Evolutionary conservation across 1,139 yeast genomes (phyloP), one percentile per base, ranked within the genome.

Genomic region (Yamadazyma jaroonii): DNA sequence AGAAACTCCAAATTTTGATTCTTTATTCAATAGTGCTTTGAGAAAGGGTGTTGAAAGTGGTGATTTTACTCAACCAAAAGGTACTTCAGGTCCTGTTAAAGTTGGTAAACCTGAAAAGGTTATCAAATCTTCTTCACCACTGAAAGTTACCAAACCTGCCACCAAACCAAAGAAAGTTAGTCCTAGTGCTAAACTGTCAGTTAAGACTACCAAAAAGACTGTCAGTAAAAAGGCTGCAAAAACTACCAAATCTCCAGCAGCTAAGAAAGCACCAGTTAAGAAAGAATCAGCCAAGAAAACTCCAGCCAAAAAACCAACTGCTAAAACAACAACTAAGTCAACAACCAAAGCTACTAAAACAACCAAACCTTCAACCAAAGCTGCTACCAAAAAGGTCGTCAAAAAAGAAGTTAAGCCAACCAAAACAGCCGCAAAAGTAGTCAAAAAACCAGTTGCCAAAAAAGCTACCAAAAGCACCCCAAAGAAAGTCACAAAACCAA

Each of bases 41-140:
- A 81, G 83, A 69, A 84, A 81, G 59, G 95, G 95, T 44, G 94
- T 88, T 45, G 81, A 76, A 41, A 61, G 77, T 21, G 95, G 88
- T 37, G 85, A 79, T 39, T 84, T 89, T 53, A 62, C 77, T 34
- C 96, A 86, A 64, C 96, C 96, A 57, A 88, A 87, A 70, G 96
- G 96, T 43, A 80, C 88, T 13, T 78, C 86, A 22, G 89, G 89
- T 32, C 84, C 88, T 23, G 79, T 82, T 48, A 82, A 82, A 62
- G 62, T 80, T 48, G 45, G 40, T 31, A 48, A 47, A 30, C 31
- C 29, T 11, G 48, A 47, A 22, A 45, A 45, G 72, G 10, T 27
- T 27, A 9, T 15, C 6, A 27, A 27, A 27, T 68, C 54, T 78
- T 52, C 48, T 31, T 38, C 46, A 20, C 43, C 50, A n/a, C 49